A percentile compares a stretch with the other conserved stretches of the same genome.
These are phyloP conservation scores for Myxozyma melibiosi DNA, from an alignment of 805 yeast species.

Conservation along the genomic window DNA sequence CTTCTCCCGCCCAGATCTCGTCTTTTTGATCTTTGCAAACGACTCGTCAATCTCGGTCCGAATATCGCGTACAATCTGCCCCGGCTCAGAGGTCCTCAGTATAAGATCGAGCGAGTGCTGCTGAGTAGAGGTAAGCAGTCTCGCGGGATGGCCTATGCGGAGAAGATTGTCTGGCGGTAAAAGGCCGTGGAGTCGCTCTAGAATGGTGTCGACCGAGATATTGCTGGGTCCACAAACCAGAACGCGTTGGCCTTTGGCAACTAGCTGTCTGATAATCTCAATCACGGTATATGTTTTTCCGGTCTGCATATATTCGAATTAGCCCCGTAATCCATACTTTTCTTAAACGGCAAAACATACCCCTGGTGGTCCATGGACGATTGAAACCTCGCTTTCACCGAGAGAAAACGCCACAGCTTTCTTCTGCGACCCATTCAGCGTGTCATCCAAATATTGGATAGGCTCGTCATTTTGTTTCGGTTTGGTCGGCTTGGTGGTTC, in stretches of 20 bases:
- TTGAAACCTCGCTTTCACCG: slow-evolving; percentile 49
- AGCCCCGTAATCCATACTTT: too few relatives aligned
- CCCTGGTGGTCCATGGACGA: slow-evolving; percentile 82
- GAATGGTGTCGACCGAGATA: slow-evolving; percentile 79
- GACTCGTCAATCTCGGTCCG: slow-evolving; percentile 64
- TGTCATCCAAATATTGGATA: slow-evolving; percentile 47
- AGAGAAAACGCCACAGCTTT: slow-evolving; percentile 71
- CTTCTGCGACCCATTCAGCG: slow-evolving; percentile 69
- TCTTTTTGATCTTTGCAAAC: slow-evolving; percentile 60
- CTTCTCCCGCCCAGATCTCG: slow-evolving; percentile 65
- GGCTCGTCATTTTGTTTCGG: neutral
- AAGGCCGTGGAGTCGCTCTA: slow-evolving; percentile 65
- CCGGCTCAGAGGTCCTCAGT: slow-evolving; percentile 59
- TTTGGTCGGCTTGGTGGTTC: slow-evolving; percentile 46
- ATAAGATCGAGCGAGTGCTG: slow-evolving; percentile 77
- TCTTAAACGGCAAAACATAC: neutral
- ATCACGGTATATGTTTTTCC: slow-evolving; percentile 84
- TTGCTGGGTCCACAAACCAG: slow-evolving; percentile 94
- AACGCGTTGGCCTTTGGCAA: slow-evolving; percentile 57
- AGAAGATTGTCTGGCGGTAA: slow-evolving; percentile 56
- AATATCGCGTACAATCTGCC: slow-evolving; percentile 66
- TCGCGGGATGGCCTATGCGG: slow-evolving; percentile 92
- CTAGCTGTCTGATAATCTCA: slow-evolving; percentile 75
- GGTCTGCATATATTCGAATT: too few relatives aligned
- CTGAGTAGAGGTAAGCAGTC: slow-evolving; percentile 62